A percentile compares a stretch with the other conserved stretches of the same genome.
Evolutionary conservation across 2,329 filamentous ascomycete genomes (phyloP).

Genomic region (Aspergillus aculeatus): DNA sequence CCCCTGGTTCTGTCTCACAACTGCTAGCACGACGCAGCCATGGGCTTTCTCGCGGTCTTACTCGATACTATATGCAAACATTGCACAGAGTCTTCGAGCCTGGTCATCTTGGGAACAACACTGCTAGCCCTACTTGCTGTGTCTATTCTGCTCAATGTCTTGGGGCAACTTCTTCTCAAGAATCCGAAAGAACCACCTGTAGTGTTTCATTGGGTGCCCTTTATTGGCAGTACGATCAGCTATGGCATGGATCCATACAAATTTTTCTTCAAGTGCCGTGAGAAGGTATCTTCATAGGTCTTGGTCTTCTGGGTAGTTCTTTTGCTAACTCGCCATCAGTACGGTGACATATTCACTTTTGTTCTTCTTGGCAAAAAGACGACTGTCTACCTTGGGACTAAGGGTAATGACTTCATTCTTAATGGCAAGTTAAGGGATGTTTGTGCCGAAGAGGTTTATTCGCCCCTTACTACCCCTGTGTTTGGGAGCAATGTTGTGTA

Average conservation of each 20-base stretch:
- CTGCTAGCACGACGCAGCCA: constrained; percentile 25
- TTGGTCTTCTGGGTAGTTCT: not conserved
- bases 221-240: constrained; percentile 85
- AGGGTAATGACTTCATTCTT: constrained; percentile 86
- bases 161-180: constrained; percentile 75
- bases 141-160: constrained; percentile 72
- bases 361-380: constrained; percentile 84
- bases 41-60: constrained; percentile 54
- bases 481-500: constrained; percentile 88
- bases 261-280: constrained; percentile 64
- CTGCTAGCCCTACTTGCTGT: constrained; percentile 51
- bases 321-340: constrained; percentile 47
- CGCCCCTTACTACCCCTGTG: constrained; percentile 66
- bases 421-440: constrained; percentile 89
- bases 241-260: constrained; percentile 83
- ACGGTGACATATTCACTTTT: constrained; percentile 89
- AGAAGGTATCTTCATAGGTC: constrained; percentile 60
- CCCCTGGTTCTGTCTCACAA: not conserved
- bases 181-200: constrained; percentile 74
- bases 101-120: constrained; percentile 46
- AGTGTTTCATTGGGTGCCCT: constrained; percentile 64
- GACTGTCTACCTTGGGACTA: constrained; percentile 77
- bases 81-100: constrained; percentile 48
- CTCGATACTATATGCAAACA: constrained; percentile 46
- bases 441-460: constrained; percentile 87